Percentiles rank a stretch among this genome's conserved stretches.
phyloP scores from a whole-genome alignment of 371 early-diverging fungal genomes.

The Mucor velutinosus region DNA sequence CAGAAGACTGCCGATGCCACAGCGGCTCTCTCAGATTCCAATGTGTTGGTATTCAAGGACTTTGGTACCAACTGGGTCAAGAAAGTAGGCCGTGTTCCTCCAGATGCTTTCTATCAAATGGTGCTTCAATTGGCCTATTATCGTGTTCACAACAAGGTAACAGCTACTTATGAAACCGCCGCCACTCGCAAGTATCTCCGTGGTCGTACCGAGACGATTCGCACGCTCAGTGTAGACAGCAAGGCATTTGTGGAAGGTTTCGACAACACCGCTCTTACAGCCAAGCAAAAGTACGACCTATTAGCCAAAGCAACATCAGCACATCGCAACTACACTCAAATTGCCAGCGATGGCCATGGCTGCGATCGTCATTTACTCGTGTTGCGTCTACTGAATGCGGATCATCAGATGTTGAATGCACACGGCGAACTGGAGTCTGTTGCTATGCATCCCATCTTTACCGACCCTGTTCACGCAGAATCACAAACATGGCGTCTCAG shows the following conservation, averaged over 20 bases:
- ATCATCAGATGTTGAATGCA: slow-evolving; percentile 27
- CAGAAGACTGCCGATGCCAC: slow-evolving; percentile 50
- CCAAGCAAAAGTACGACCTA: slow-evolving; percentile 47
- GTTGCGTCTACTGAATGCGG: slow-evolving; percentile 58
- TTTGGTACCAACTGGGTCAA: slow-evolving; percentile 60
- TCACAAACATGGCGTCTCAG: slow-evolving; percentile 72
- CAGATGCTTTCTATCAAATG: slow-evolving; percentile 91
- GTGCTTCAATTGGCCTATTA: slow-evolving; percentile 83
- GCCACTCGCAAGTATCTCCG: slow-evolving; percentile 76
- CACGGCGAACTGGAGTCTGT: slow-evolving; percentile 22
- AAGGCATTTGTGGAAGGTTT: slow-evolving; percentile 69
- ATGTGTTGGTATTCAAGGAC: slow-evolving; percentile 62
- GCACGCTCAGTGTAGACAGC: slow-evolving; percentile 69
- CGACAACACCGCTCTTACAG: slow-evolving; percentile 27
- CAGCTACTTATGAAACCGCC: slow-evolving; percentile 85
- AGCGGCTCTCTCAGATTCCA: slow-evolving; percentile 66
- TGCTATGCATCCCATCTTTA: slow-evolving; percentile 68
- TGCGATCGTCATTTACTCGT: slow-evolving; percentile 87
- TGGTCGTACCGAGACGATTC: slow-evolving; percentile 89
- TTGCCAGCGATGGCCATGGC: slow-evolving; percentile 77
- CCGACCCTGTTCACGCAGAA: slow-evolving; percentile 69
- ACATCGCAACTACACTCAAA: slow-evolving; percentile 67
- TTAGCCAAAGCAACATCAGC: slow-evolving; percentile 64
- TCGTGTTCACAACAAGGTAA: slow-evolving; percentile 63
- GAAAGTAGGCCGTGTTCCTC: slow-evolving; percentile 68